A percentile compares a stretch with the other conserved stretches of the same genome.
These are phyloP conservation scores for Clonostachys byssicola DNA, from an alignment of 2,329 filamentous ascomycete species.

Conservation along the genomic window DNA sequence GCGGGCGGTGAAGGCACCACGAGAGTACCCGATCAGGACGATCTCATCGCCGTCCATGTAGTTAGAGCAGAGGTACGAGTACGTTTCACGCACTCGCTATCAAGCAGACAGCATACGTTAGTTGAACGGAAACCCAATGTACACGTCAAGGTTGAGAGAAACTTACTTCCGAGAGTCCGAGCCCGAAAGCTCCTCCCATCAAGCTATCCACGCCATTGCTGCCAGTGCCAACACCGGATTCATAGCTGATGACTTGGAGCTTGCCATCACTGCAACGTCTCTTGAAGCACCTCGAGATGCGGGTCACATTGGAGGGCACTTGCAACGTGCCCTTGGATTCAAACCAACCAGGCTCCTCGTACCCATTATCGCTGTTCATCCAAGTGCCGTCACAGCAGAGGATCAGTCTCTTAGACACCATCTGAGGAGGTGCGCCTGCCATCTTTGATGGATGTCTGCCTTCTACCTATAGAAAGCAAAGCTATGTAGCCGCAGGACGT, in stretches of 20 bases:
- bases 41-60: conserved; percentile 53
- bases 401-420: neutral
- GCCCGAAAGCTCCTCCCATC: conserved; percentile 50
- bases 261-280: conserved; percentile 43
- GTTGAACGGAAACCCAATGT: neutral
- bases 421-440: no score
- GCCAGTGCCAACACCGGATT: conserved; percentile 55
- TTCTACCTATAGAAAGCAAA: no score
- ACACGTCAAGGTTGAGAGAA: no score
- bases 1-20: conserved; percentile 47
- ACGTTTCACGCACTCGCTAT: conserved; percentile 48
- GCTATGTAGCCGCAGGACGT: no score
- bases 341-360: conserved; percentile 29
- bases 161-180: conserved; percentile 45
- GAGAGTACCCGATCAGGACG: conserved; percentile 51
- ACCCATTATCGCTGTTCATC: conserved; percentile 42
- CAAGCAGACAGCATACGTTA: conserved; percentile 42
- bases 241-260: conserved; percentile 57
- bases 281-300: conserved; percentile 53
- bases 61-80: conserved; percentile 3
- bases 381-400: conserved; percentile 2
- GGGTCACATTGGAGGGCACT: conserved; percentile 56
- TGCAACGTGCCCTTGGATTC: conserved; percentile 35
- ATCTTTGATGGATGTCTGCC: no score
- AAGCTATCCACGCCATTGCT: conserved; percentile 43